A percentile compares a stretch with the other conserved stretches of the same genome.
Conservation (phyloP, 2,329 filamentous ascomycete species). For the Aspergillus tanneri region DNA sequence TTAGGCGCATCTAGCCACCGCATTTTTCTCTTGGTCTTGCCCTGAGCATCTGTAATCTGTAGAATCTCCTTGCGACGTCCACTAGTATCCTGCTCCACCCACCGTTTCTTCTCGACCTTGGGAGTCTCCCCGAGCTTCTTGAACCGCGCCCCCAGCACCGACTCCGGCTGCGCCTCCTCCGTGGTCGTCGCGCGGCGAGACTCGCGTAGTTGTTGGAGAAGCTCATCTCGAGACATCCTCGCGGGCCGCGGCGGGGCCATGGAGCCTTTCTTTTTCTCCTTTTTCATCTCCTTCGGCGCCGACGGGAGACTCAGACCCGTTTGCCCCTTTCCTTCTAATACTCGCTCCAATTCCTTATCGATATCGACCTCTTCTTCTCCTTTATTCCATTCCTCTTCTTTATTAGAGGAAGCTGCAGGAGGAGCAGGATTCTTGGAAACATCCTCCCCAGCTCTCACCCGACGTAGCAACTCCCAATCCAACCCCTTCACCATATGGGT, state of each 20-base stretch:
- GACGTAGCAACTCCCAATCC: conserved; percentile 69
- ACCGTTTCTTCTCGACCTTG: conserved; percentile 50
- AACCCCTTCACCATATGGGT: conserved; percentile 91
- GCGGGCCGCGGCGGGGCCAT: conserved; percentile 36
- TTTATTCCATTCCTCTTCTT: conserved; percentile 21
- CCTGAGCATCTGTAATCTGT: conserved; percentile 58
- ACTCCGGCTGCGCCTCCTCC: conserved; percentile 45
- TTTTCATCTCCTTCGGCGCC: conserved; percentile 36
- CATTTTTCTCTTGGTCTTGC: conserved; percentile 61
- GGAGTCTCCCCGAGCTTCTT: conserved; percentile 50
- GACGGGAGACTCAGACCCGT: conserved; percentile 28
- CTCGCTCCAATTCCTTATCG: conserved; percentile 60
- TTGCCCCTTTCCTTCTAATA: conserved; percentile 40
- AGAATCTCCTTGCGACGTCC: conserved; percentile 57
- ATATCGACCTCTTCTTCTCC: conserved; percentile 48
- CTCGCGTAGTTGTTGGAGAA: conserved; percentile 59
- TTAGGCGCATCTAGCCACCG: conserved; percentile 52
- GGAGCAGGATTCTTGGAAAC: conserved; percentile 47
- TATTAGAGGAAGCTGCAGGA: too few species aligned
- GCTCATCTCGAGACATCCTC: conserved; percentile 59
- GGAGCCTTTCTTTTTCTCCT: conserved; percentile 50
- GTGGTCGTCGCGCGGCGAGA: conserved; percentile 46
- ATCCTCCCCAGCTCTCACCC: conserved; percentile 53
- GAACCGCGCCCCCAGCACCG: conserved; percentile 55
- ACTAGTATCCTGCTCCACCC: conserved; percentile 56